A percentile compares a stretch with the other conserved stretches of the same genome.
Evolutionary conservation across 169 alveolate genomes (phyloP).

Genomic region (Plasmodium yoelii): DNA sequence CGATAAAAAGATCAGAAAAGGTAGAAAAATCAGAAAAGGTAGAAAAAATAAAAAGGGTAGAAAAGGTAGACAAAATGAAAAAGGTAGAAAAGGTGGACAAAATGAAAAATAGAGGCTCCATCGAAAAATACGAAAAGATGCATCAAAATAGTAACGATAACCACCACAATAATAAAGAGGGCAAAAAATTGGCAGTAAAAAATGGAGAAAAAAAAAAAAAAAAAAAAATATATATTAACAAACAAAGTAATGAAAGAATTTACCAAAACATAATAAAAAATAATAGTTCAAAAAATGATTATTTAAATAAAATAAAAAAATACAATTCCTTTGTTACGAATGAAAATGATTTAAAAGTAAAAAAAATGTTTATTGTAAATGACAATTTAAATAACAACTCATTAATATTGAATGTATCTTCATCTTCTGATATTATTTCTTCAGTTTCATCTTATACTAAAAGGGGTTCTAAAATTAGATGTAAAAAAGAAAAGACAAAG

Average conservation of each 20-base stretch:
- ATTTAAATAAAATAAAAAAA: no score
- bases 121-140: no score
- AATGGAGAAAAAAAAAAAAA: not conserved
- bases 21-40: not conserved
- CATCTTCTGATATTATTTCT: slow-evolving; percentile 34
- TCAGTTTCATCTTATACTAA: slow-evolving; percentile 44
- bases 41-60: not conserved
- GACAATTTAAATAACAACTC: slow-evolving; percentile 1
- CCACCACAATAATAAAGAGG: not conserved
- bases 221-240: no score
- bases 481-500: not conserved
- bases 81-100: not conserved
- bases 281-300: no score
- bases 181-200: not conserved
- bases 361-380: not conserved
- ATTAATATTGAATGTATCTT: not conserved
- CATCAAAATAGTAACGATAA: no score
- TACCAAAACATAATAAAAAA: no score
- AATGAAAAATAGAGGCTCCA: no score
- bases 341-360: not conserved
- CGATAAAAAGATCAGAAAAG: not conserved
- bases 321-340: no score
- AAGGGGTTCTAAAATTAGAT: not conserved
- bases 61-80: not conserved
- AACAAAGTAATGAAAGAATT: no score